A percentile compares a stretch with the other conserved stretches of the same genome.
Evolutionary conservation across 2,329 filamentous ascomycete species (phyloP).

Genomic region (Cladosporium colombiae): DNA sequence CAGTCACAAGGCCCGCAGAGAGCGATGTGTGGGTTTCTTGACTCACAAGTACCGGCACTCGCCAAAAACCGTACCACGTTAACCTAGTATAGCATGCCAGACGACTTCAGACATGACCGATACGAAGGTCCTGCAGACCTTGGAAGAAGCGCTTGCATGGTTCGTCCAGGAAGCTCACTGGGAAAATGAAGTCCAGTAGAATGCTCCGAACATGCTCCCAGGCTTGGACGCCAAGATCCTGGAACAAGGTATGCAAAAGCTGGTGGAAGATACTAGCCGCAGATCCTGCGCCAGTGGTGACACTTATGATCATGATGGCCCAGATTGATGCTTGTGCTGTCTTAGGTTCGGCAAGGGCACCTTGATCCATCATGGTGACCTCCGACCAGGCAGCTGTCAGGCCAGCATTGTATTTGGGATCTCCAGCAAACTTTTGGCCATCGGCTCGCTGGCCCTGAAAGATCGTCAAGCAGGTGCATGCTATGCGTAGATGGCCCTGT

Average conservation of each 20-base stretch:
- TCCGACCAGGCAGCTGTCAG: slow-evolving; percentile 37
- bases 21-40: background rate
- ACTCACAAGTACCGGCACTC: background rate
- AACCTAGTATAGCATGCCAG: background rate
- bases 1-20: background rate
- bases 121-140: slow-evolving; percentile 22
- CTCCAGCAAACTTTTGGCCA: slow-evolving; percentile 31
- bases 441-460: slow-evolving; percentile 36
- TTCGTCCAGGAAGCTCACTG: slow-evolving; percentile 36
- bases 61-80: background rate
- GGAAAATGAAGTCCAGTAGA: slow-evolving; percentile 38
- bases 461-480: slow-evolving; percentile 37
- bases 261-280: slow-evolving; percentile 21
- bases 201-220: slow-evolving; percentile 38
- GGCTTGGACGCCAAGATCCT: slow-evolving; percentile 32
- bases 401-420: slow-evolving; percentile 34
- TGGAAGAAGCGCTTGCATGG: slow-evolving; percentile 36
- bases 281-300: slow-evolving; percentile 34
- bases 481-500: slow-evolving; percentile 35
- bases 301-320: slow-evolving; percentile 38
- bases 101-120: background rate
- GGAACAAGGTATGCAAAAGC: slow-evolving; percentile 28
- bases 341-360: slow-evolving; percentile 33
- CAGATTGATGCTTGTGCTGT: slow-evolving; percentile 37
- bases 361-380: slow-evolving; percentile 32